Evolutionary conservation across 805 yeast species (phyloP).

Genomic region (Ogataea paradorogensis): DNA sequence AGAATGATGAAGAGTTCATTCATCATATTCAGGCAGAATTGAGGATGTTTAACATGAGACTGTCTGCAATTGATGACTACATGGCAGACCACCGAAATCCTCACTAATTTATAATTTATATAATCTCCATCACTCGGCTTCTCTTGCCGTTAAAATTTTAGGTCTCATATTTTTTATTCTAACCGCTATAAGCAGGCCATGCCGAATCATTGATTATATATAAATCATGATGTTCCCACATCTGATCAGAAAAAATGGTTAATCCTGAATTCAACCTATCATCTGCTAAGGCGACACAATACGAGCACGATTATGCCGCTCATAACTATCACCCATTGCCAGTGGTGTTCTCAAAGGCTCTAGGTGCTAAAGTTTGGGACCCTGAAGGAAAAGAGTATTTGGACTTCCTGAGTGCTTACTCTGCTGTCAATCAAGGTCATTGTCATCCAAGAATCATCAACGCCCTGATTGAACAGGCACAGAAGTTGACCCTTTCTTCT

Average conservation of each 20-base stretch:
- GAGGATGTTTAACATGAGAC: constrained; percentile 15
- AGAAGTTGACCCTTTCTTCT: constrained; percentile 77
- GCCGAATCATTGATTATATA: constrained; percentile 11
- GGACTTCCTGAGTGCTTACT: constrained; percentile 91
- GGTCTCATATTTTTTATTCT: neutral
- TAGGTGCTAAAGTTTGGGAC: constrained; percentile 96
- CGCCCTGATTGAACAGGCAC: constrained; percentile 87
- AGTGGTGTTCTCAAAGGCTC: constrained; percentile 82
- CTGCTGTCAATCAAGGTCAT: constrained; percentile 98
- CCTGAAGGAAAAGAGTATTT: constrained; percentile 94
- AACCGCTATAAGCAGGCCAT: constrained; percentile 17
- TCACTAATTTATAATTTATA: constrained; percentile 1
- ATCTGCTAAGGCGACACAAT: constrained; percentile 59
- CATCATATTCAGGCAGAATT: constrained; percentile 12
- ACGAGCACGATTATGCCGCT: constrained; percentile 82
- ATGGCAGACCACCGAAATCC: neutral
- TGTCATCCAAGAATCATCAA: constrained; percentile 90
- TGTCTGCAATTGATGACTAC: constrained; percentile 13
- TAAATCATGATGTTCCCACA: neutral
- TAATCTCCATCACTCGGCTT: constrained; percentile 7
- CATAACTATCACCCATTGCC: constrained; percentile 97
- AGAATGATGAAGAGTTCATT: constrained; percentile 17
- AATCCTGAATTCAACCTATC: constrained; percentile 48
- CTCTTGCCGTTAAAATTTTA: constrained; percentile 10
- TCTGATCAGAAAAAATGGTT: constrained; percentile 9